phyloP scores from a whole-genome alignment of 73 alveolate genomes.

The Tetrahymena thermophila region DNA sequence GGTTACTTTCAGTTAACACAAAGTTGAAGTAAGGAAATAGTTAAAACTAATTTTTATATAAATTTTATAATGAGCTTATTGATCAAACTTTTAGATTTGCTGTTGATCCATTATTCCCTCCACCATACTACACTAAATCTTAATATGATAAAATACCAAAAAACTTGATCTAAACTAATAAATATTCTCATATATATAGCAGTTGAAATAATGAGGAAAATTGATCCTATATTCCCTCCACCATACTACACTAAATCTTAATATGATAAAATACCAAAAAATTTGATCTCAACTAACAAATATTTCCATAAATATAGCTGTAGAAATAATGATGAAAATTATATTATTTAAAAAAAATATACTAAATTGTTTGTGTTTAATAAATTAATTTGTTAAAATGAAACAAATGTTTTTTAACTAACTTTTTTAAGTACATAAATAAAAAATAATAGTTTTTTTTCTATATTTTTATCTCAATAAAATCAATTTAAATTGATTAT shows the following conservation, averaged over 20 bases:
- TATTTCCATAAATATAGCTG: neutral
- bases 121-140: neutral
- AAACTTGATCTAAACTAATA: neutral
- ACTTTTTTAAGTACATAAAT: too few species aligned
- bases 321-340: too few species aligned
- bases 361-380: too few species aligned
- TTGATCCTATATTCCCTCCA: neutral
- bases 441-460: too few species aligned
- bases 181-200: neutral
- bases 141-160: neutral
- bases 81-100: neutral
- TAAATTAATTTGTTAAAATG: too few species aligned
- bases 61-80: neutral
- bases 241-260: neutral
- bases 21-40: neutral
- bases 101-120: neutral
- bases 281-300: neutral
- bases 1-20: neutral
- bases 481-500: too few species aligned
- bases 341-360: too few species aligned
- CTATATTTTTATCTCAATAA: too few species aligned
- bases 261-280: neutral
- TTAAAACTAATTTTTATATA: neutral
- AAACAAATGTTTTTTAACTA: too few species aligned
- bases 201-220: too few species aligned